phyloP scores from a whole-genome alignment of 495 filamentous ascomycete species.

The Letharia lupina region DNA sequence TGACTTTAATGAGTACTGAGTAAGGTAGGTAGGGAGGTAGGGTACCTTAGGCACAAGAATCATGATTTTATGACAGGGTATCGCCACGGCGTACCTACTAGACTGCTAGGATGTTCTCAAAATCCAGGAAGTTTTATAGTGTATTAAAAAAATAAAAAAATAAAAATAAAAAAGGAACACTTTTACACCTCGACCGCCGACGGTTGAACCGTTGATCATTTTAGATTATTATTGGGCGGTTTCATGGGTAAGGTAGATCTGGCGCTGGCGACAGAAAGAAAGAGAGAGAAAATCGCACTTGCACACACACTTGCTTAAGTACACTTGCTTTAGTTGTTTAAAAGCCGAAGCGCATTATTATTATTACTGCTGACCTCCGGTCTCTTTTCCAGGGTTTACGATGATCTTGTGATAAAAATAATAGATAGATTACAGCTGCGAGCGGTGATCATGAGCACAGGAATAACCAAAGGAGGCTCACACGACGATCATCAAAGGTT shows the following conservation, averaged over 20 bases:
- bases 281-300: too few relatives aligned
- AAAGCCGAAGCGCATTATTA: neutral
- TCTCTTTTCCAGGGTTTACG: neutral
- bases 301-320: too few relatives aligned
- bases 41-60: too few relatives aligned
- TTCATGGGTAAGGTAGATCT: neutral
- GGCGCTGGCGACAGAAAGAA: neutral
- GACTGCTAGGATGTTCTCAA: too few relatives aligned
- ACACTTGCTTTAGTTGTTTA: neutral
- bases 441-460: neutral
- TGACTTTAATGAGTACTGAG: too few relatives aligned
- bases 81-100: neutral
- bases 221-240: neutral
- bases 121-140: neutral
- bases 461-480: neutral
- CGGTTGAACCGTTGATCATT: neutral
- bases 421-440: neutral
- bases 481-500: neutral
- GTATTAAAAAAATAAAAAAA: neutral
- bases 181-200: neutral
- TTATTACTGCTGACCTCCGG: neutral
- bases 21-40: too few relatives aligned
- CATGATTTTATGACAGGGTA: neutral
- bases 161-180: too few relatives aligned
- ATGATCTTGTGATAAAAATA: neutral